phyloP scores from a whole-genome alignment of 208 protist species.

The Balamuthia mandrillaris region DNA sequence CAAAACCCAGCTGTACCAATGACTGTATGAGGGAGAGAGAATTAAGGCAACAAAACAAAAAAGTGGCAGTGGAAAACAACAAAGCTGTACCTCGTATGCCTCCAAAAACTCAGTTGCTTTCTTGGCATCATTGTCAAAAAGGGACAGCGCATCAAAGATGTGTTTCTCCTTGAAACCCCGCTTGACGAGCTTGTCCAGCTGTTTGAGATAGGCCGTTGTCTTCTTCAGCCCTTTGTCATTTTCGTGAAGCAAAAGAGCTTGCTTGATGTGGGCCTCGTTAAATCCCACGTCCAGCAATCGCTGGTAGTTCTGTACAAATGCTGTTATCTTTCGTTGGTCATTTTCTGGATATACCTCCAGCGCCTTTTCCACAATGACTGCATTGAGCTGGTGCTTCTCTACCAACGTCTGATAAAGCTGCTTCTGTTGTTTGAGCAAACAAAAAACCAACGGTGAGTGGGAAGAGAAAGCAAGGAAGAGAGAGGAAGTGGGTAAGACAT shows the following conservation, averaged over 20 bases:
- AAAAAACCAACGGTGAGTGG: no score
- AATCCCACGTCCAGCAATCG: slow-evolving; percentile 18
- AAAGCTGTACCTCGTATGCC: neutral
- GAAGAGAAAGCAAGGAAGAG: no score
- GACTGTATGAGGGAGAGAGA: slow-evolving; percentile 6
- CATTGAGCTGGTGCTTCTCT: no score
- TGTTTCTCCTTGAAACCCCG: neutral
- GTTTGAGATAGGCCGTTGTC: slow-evolving; percentile 18
- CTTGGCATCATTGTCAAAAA: slow-evolving; percentile 29
- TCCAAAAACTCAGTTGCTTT: neutral
- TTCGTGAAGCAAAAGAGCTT: slow-evolving; percentile 17
- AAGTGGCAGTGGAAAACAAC: neutral
- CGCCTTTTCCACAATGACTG: neutral
- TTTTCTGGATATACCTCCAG: neutral
- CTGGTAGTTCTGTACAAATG: slow-evolving; percentile 32
- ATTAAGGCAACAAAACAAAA: neutral
- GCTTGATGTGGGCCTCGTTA: neutral
- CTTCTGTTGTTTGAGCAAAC: no score
- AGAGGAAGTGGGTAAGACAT: no score
- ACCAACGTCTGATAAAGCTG: no score
- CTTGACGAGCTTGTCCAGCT: slow-evolving; percentile 8
- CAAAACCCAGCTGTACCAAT: slow-evolving; percentile 11
- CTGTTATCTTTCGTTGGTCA: neutral
- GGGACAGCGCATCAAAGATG: slow-evolving; percentile 12
- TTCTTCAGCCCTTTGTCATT: neutral